Conservation (phyloP, 139 green algal species). For the Chlamydomonas sphaeroides region DNA sequence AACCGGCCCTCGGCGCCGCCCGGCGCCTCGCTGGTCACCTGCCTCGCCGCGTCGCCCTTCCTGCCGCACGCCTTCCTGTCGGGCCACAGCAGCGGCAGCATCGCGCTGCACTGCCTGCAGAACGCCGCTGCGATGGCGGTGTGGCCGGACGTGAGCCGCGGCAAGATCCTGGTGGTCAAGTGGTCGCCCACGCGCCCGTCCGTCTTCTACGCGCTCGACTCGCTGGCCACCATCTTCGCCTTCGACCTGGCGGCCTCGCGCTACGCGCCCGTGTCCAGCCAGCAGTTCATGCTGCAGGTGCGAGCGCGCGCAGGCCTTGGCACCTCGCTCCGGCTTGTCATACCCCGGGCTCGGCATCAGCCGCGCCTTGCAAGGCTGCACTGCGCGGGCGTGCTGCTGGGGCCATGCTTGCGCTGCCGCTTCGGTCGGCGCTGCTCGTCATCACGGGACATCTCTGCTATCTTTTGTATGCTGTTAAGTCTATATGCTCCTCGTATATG, state of each 20-base stretch:
- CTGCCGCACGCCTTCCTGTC: constrained; percentile 38
- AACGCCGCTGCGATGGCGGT: constrained; percentile 22
- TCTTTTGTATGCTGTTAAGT: too few species aligned
- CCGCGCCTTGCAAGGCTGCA: too few species aligned
- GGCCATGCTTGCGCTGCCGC: too few species aligned
- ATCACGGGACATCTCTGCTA: too few species aligned
- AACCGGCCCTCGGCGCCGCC: background rate
- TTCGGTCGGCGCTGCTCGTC: too few species aligned
- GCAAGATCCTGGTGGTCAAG: constrained; percentile 31
- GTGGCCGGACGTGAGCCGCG: constrained; percentile 35
- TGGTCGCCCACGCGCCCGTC: constrained; percentile 49
- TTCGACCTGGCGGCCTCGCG: constrained; percentile 46
- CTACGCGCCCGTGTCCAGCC: constrained; percentile 11
- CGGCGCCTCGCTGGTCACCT: constrained; percentile 33
- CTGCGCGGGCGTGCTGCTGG: too few species aligned
- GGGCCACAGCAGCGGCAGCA: constrained; percentile 45
- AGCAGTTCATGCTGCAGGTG: constrained; percentile 38
- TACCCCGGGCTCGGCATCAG: too few species aligned
- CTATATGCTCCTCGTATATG: too few species aligned
- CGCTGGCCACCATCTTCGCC: constrained; percentile 41
- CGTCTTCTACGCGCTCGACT: constrained; percentile 54
- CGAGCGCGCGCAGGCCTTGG: background rate
- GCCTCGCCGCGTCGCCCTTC: constrained; percentile 41
- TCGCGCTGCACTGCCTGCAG: constrained; percentile 48
- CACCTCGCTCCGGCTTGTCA: background rate